Conservation (phyloP, 805 yeast genomes). For the Candida orba region DNA sequence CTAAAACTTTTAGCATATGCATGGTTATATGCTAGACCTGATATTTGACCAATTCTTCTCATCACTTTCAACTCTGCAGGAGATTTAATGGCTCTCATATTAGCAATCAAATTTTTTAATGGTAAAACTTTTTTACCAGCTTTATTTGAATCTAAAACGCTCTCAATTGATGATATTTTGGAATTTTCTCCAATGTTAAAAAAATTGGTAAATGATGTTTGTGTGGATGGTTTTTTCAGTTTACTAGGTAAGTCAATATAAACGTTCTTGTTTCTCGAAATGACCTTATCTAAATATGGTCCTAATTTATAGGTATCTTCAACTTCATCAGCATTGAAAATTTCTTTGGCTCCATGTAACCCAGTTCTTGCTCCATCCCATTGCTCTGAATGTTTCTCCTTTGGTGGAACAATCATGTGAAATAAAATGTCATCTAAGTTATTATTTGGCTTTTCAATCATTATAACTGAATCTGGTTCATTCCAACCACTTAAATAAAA, state of each 20-base stretch:
- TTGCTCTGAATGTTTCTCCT: conserved; percentile 66
- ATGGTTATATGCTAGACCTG: conserved; percentile 75
- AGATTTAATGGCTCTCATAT: conserved; percentile 65
- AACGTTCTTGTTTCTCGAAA: conserved; percentile 42
- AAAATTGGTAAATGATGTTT: conserved; percentile 23
- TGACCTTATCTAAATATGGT: conserved; percentile 37
- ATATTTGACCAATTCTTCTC: conserved; percentile 77
- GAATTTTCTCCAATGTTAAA: conserved; percentile 23
- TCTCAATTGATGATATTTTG: conserved; percentile 22
- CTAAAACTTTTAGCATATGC: conserved; percentile 64
- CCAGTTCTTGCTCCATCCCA: conserved; percentile 98
- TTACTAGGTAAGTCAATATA: conserved; percentile 43
- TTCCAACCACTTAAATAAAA: conserved; percentile 88
- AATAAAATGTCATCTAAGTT: conserved; percentile 48
- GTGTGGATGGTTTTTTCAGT: conserved; percentile 14
- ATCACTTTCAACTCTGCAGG: conserved; percentile 67
- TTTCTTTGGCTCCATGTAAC: conserved; percentile 67
- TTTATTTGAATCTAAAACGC: conserved; percentile 20
- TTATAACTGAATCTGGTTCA: conserved; percentile 73
- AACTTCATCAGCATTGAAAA: conserved; percentile 82
- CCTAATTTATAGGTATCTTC: conserved; percentile 40
- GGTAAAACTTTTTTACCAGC: conserved; percentile 34
- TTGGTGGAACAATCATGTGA: conserved; percentile 82
- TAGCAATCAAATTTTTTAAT: conserved; percentile 35
- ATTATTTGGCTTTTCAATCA: conserved; percentile 54